Percentiles rank a stretch among this genome's conserved stretches.
phyloP scores from a whole-genome alignment of 1,284 basidiomycete genomes.

The Phellinidium pouzarii region DNA sequence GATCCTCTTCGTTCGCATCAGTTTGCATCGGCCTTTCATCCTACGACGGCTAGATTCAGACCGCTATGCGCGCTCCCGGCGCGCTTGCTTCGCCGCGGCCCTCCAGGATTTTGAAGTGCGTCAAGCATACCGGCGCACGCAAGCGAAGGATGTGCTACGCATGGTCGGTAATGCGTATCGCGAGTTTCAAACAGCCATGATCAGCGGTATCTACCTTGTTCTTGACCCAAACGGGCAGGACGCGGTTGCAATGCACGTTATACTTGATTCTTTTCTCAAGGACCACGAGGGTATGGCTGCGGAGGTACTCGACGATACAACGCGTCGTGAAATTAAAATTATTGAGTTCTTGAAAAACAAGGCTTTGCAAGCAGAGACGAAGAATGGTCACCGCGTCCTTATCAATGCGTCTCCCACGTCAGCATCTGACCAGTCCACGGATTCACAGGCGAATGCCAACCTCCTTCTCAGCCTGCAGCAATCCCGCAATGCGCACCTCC shows the following conservation, averaged over 20 bases:
- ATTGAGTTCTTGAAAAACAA: conserved; percentile 72
- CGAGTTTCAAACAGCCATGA: conserved; percentile 82
- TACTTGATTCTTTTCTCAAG: conserved; percentile 69
- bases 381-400: conserved; percentile 22
- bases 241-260: conserved; percentile 62
- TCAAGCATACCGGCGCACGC: conserved; percentile 52
- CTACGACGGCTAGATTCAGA: conserved; percentile 66
- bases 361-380: conserved; percentile 46
- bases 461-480: conserved; percentile 45
- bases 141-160: conserved; percentile 54
- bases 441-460: conserved; percentile 37
- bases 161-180: conserved; percentile 74
- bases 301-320: conserved; percentile 70
- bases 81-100: conserved; percentile 75
- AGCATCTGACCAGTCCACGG: conserved; percentile 24
- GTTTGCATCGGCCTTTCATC: conserved; percentile 73
- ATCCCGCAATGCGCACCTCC: conserved; percentile 27
- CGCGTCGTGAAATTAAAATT: conserved; percentile 69
- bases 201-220: conserved; percentile 77
- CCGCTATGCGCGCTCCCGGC: conserved; percentile 67
- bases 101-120: conserved; percentile 71
- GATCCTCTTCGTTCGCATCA: conserved; percentile 72
- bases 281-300: conserved; percentile 56
- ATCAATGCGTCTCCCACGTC: conserved; percentile 22
- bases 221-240: conserved; percentile 67